Conservation (phyloP, 2,329 filamentous ascomycete species). For the Graphilbum fragrans region DNA sequence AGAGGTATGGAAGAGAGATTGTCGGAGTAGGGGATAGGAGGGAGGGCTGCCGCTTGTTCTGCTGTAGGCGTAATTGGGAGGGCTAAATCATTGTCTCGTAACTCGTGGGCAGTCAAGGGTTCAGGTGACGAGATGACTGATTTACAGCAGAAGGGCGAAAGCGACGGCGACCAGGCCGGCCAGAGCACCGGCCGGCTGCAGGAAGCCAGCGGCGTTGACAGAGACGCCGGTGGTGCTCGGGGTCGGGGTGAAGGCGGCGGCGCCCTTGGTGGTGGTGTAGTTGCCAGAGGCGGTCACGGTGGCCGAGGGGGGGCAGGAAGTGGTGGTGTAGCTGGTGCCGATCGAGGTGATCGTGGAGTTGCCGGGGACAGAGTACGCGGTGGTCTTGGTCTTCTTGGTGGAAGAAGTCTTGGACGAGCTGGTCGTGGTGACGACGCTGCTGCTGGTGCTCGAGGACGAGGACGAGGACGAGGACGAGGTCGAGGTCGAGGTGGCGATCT, state of each 20-base stretch:
- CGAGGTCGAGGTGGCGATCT: conserved; percentile 25
- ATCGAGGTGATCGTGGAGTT: conserved; percentile 5
- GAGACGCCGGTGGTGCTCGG: conserved; percentile 13
- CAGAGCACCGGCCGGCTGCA: conserved; percentile 18
- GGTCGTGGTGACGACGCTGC: conserved; percentile 4
- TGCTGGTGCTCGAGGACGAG: conserved; percentile 14
- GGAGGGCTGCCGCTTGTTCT: conserved; percentile 5
- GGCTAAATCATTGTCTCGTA: conserved; percentile 8
- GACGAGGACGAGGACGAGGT: conserved; percentile 17
- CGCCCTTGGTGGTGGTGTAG: conserved; percentile 8
- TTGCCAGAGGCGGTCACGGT: conserved; percentile 7
- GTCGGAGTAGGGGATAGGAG: neutral
- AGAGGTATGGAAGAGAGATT: neutral
- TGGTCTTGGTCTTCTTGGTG: neutral
- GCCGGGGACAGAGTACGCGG: conserved; percentile 1
- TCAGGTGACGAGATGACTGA: neutral
- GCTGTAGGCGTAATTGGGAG: neutral
- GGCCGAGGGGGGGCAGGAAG: conserved; percentile 5
- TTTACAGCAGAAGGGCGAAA: conserved; percentile 15
- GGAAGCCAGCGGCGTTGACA: conserved; percentile 17
- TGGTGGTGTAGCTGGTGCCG: conserved; percentile 2
- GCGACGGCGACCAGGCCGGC: conserved; percentile 16
- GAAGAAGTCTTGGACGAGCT: conserved; percentile 5
- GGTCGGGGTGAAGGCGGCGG: conserved; percentile 5
- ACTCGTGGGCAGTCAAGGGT: conserved; percentile 10